These are phyloP conservation scores for Cercospora sesami DNA, from an alignment of 2,329 filamentous ascomycete genomes.

Conservation along the genomic window DNA sequence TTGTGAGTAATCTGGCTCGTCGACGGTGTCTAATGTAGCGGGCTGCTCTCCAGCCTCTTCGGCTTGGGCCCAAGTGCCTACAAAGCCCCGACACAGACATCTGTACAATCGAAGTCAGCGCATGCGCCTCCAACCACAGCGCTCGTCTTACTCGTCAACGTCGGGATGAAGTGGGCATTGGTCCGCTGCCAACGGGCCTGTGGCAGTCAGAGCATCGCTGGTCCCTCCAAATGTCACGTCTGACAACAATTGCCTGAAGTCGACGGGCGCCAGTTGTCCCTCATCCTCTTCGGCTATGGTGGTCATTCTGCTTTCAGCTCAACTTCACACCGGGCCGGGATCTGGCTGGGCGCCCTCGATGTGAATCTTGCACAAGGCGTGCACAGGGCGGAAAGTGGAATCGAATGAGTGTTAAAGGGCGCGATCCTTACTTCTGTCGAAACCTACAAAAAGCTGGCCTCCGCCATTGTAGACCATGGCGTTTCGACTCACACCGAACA, in stretches of 20 bases:
- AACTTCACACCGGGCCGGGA: background rate
- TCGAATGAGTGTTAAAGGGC: conserved; percentile 5
- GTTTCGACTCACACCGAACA: conserved; percentile 12
- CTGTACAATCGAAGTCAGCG: conserved; percentile 2
- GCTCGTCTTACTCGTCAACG: conserved; percentile 22
- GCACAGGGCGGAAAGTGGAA: background rate
- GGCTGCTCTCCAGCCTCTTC: conserved; percentile 6
- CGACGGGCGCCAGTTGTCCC: conserved; percentile 16
- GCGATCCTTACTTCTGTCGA: conserved; percentile 3
- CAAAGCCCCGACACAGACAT: conserved; percentile 25
- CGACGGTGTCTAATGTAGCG: conserved; percentile 12
- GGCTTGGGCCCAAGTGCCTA: conserved; percentile 24
- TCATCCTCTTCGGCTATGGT: conserved; percentile 24
- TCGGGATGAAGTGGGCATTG: conserved; percentile 24
- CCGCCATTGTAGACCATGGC: background rate
- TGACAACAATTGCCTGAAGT: conserved; percentile 21
- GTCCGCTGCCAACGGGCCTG: conserved; percentile 2
- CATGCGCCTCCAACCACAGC: background rate
- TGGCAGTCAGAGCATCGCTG: conserved; percentile 10
- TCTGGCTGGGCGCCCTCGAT: background rate
- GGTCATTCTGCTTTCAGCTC: conserved; percentile 19
- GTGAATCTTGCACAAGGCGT: conserved; percentile 10
- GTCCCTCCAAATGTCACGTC: conserved; percentile 19
- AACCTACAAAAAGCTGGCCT: conserved; percentile 8
- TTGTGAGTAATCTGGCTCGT: conserved; percentile 42